Evolutionary conservation across 73 alveolate species (phyloP).

Genomic region (Paramecium biaurelia): DNA sequence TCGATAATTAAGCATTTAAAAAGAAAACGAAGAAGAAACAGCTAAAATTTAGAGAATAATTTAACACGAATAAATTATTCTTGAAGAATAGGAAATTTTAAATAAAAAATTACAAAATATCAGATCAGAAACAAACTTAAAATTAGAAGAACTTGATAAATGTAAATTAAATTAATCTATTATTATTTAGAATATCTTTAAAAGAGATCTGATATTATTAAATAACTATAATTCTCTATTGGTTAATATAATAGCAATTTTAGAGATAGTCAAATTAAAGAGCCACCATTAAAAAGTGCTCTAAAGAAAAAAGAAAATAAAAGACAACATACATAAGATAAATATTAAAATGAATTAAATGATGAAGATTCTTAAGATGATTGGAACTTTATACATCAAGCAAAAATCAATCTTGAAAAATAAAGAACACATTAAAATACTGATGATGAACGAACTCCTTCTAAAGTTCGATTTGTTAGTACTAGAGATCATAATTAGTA

Average conservation of each 20-base stretch:
- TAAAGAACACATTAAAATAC: neutral
- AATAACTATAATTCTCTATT: neutral
- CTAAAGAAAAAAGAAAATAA: neutral
- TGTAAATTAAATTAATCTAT: neutral
- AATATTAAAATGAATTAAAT: neutral
- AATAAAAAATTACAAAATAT: neutral
- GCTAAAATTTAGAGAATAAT: neutral
- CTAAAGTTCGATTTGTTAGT: conserved; percentile 24
- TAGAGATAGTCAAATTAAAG: neutral
- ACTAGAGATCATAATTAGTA: neutral
- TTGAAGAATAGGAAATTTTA: conserved; percentile 6
- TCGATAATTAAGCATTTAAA: neutral
- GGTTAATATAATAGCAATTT: neutral
- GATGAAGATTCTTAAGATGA: conserved; percentile 35
- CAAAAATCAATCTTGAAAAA: neutral
- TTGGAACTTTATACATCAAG: conserved; percentile 14
- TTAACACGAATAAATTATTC: neutral
- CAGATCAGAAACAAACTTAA: neutral
- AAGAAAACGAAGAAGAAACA: conserved; percentile 20
- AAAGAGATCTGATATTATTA: neutral
- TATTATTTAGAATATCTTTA: neutral
- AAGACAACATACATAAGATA: neutral
- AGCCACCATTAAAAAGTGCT: conserved; percentile 37
- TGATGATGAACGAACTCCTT: conserved; percentile 37
- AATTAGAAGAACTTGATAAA: neutral